A percentile compares a stretch with the other conserved stretches of the same genome.
Evolutionary conservation across 2,329 filamentous ascomycete genomes (phyloP).

Genomic region (Xylariaceae sp.): DNA sequence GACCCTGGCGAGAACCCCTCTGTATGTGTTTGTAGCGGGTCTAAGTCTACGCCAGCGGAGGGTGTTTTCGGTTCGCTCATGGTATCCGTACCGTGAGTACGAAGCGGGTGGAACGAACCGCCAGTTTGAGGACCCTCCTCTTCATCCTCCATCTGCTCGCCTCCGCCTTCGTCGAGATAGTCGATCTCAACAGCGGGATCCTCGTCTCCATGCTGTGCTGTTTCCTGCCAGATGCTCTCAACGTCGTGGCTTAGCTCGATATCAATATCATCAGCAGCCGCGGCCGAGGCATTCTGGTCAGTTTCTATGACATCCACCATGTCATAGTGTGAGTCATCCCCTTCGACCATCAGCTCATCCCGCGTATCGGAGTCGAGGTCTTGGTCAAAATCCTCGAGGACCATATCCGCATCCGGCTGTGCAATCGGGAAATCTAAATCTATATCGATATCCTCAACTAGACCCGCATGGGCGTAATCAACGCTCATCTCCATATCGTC

Average conservation of each 20-base stretch:
- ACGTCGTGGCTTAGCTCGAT: constrained; percentile 28
- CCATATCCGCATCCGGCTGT: constrained; percentile 30
- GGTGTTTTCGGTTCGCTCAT: constrained; percentile 8
- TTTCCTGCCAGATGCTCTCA: constrained; percentile 25
- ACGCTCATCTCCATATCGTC: constrained; percentile 33
- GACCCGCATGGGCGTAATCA: constrained; percentile 27
- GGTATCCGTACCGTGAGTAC: constrained; percentile 1
- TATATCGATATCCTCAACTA: constrained; percentile 32
- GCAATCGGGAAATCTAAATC: constrained; percentile 30
- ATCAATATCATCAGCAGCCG: constrained; percentile 27
- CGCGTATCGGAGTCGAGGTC: constrained; percentile 26
- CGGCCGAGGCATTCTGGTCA: constrained; percentile 21
- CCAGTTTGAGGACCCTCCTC: constrained; percentile 5
- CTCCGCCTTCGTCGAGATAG: constrained; percentile 17
- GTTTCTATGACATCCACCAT: constrained; percentile 31
- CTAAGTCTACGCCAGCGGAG: constrained; percentile 4
- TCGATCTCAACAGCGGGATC: constrained; percentile 22
- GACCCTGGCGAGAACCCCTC: constrained; percentile 6
- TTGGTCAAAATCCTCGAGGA: constrained; percentile 29
- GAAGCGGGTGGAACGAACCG: constrained; percentile 14
- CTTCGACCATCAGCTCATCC: constrained; percentile 32
- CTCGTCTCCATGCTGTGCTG: constrained; percentile 11
- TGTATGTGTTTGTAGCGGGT: constrained; percentile 1
- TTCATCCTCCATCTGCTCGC: constrained; percentile 14
- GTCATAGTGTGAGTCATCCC: constrained; percentile 30